Percentiles rank a stretch among this genome's conserved stretches.
Conservation (phyloP, 2,329 filamentous ascomycete species). For the Aspergillus tanneri region DNA sequence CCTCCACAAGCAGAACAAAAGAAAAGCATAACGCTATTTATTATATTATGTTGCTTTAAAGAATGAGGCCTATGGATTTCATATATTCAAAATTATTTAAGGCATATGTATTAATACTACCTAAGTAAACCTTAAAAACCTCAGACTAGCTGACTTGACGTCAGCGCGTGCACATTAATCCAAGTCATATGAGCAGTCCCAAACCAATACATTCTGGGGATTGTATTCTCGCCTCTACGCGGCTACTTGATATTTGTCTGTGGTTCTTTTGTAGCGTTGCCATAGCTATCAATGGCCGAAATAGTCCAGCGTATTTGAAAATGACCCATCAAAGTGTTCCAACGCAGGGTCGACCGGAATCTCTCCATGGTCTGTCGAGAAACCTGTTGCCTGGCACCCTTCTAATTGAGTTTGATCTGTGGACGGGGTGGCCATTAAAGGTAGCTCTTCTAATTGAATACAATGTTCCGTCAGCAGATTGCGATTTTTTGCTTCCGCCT, state of each 20-base stretch:
- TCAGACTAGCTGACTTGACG: no score
- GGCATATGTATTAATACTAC: no score
- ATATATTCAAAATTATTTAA: no score
- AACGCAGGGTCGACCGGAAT: slow-evolving; percentile 49
- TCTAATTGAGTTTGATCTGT: slow-evolving; percentile 30
- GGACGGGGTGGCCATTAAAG: slow-evolving; percentile 2
- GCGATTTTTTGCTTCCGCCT: slow-evolving; percentile 56
- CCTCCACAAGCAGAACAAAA: no score
- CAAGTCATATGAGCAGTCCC: no score
- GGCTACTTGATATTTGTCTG: not conserved
- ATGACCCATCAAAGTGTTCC: slow-evolving; percentile 21
- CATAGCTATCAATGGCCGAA: not conserved
- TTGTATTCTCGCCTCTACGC: not conserved
- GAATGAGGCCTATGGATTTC: no score
- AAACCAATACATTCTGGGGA: no score
- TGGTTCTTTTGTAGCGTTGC: not conserved
- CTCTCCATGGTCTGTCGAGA: slow-evolving; percentile 21
- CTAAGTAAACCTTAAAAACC: no score
- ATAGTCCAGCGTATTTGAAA: slow-evolving; percentile 12
- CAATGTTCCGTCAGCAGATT: slow-evolving; percentile 47
- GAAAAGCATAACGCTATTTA: no score
- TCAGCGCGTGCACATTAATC: no score
- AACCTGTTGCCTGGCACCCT: slow-evolving; percentile 7
- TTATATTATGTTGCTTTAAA: no score
- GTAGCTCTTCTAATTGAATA: slow-evolving; percentile 38